Conservation (phyloP, 208 protist genomes). For the Acanthamoeba royreba region DNA sequence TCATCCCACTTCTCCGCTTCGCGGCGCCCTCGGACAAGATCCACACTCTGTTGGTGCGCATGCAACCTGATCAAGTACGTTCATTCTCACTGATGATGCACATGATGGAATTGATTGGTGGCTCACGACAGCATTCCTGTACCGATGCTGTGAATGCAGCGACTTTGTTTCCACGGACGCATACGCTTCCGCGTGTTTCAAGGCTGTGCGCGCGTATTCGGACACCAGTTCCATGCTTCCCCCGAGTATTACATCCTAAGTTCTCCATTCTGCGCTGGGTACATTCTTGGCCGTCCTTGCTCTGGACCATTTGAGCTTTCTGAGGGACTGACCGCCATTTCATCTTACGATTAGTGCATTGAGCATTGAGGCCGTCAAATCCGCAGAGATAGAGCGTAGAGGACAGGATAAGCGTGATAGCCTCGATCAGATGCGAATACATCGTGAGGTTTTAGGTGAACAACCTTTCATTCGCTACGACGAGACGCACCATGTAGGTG, state of each 20-base stretch:
- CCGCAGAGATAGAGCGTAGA: background rate
- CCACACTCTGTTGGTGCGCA: background rate
- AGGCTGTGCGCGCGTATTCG: background rate
- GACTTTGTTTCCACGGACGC: background rate
- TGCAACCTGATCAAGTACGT: background rate
- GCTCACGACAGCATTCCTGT: background rate
- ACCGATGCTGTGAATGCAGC: no score
- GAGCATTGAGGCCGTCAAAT: background rate
- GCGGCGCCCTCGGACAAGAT: background rate
- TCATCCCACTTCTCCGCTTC: background rate
- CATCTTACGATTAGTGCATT: background rate
- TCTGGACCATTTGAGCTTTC: no score
- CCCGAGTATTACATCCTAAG: background rate
- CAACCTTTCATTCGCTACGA: no score
- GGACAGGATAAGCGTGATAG: background rate
- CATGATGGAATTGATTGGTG: background rate
- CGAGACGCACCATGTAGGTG: no score
- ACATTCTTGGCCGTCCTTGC: no score
- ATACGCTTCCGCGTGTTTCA: background rate
- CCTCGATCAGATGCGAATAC: no score
- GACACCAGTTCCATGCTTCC: background rate
- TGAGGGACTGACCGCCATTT: no score
- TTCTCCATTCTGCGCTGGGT: background rate
- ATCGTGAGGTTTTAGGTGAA: no score
- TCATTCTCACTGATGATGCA: background rate